Evolutionary conservation across 306 rosid species (phyloP).

Genomic region (Albizia julibrissin): DNA sequence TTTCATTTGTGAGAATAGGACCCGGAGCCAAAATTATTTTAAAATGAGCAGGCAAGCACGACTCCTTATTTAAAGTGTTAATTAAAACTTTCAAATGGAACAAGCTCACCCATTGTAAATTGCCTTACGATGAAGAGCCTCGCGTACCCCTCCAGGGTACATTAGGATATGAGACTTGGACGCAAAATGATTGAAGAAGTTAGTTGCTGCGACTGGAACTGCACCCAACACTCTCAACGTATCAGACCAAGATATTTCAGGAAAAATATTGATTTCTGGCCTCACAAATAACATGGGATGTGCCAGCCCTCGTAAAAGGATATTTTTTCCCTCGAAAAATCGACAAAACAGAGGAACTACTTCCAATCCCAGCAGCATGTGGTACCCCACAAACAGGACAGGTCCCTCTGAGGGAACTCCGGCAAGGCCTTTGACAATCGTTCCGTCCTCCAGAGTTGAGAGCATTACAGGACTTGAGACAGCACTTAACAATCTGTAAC

Average conservation of each 20-base stretch:
- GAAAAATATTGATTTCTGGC: conserved; percentile 42
- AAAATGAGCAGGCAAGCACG: background rate
- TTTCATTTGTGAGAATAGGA: background rate
- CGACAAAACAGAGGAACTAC: conserved; percentile 51
- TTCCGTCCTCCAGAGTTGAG: conserved; percentile 82
- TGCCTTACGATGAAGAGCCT: conserved; percentile 94
- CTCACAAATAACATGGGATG: conserved; percentile 69
- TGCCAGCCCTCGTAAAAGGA: conserved; percentile 75
- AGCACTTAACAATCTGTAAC: conserved; percentile 42
- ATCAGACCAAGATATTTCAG: conserved; percentile 56
- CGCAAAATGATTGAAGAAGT: conserved; percentile 75
- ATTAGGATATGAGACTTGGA: conserved; percentile 76
- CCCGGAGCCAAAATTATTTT: background rate
- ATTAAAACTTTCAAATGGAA: background rate
- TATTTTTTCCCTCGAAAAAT: conserved; percentile 51
- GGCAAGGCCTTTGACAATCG: conserved; percentile 70
- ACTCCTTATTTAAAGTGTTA: background rate
- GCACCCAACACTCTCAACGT: conserved; percentile 69
- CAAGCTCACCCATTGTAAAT: conserved; percentile 3
- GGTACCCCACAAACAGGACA: conserved; percentile 85
- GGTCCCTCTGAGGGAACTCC: conserved; percentile 94
- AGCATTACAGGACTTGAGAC: conserved; percentile 70
- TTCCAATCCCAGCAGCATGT: conserved; percentile 91
- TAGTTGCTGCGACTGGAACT: conserved; percentile 68
- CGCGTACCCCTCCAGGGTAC: conserved; percentile 92